These are phyloP conservation scores for Hyphopichia wangnamkhiaoensis DNA, from an alignment of 1,139 yeast genomes.

Conservation along the genomic window DNA sequence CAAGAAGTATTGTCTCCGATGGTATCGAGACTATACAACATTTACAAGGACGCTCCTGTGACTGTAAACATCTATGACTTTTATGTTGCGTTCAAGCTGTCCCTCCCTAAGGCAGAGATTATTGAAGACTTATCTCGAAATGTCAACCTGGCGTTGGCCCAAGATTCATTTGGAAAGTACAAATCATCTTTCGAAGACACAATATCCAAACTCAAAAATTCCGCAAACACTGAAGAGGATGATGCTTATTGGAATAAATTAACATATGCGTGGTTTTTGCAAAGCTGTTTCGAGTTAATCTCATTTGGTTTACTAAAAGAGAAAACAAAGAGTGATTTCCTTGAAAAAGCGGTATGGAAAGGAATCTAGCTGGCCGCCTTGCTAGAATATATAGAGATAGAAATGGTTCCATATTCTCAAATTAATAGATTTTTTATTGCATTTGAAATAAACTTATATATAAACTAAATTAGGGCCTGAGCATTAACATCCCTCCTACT, in stretches of 20 bases:
- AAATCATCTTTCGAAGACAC: slow-evolving; percentile 11
- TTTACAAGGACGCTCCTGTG: slow-evolving; percentile 80
- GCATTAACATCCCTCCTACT: neutral
- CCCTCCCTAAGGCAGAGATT: slow-evolving; percentile 44
- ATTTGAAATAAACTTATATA: too few relatives aligned
- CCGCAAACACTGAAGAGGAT: slow-evolving; percentile 15
- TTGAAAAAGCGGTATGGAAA: slow-evolving; percentile 48
- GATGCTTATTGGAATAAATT: slow-evolving; percentile 44
- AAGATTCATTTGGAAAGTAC: neutral
- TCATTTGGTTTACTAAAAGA: slow-evolving; percentile 43
- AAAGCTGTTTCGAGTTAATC: slow-evolving; percentile 41
- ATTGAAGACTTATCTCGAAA: slow-evolving; percentile 28
- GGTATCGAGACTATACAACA: slow-evolving; percentile 58
- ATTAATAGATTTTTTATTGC: neutral
- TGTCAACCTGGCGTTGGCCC: slow-evolving; percentile 10
- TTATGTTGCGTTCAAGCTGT: slow-evolving; percentile 66
- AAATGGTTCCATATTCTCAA: too few relatives aligned
- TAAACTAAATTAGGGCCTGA: neutral
- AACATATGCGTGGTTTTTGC: slow-evolving; percentile 44
- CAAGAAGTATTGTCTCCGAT: slow-evolving; percentile 43
- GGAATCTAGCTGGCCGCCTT: slow-evolving; percentile 23
- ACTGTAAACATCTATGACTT: slow-evolving; percentile 76
- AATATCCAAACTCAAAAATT: slow-evolving; percentile 11
- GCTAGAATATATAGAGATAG: neutral
- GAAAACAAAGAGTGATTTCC: slow-evolving; percentile 45